Base-by-base conservation (phyloP, 2,329 filamentous ascomycete species). In the Botrytis pseudocinerea region DNA sequence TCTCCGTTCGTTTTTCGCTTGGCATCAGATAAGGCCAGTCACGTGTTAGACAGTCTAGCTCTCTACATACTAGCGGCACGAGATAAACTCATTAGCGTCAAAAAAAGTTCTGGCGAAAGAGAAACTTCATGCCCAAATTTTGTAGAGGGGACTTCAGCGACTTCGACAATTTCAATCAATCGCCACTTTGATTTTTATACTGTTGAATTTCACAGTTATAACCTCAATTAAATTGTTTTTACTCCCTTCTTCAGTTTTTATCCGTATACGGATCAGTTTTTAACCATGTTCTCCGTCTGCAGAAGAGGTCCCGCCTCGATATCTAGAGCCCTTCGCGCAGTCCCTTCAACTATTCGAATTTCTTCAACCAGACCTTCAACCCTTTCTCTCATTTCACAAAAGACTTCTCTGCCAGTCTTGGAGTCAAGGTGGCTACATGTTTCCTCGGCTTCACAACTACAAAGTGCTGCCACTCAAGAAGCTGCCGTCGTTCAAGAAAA, bases 301-400 rank as follows among this genome's bases (percentile, higher is more conserved):
- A 80, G 78, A 76, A 79, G 80, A 78, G 80, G 79, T 68, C 75
- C 78, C 28, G 76, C 80, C 78, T 82, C 78, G 44, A 77, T 81
- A 73, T 77, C 76, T 18, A 77, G 76, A 78, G 73, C 78, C 73
- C 46, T 79, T 57, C 76, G 77, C 63, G 68, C 76, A 38, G 75
- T 76, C 60, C 65, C 75, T 61, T 74, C 79, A 51, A 76, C 75
- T 40, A 70, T 73, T 62, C 75, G 76, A 69, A 77, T 78, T 62
- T 75, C 76, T 76, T 76, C 76, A 28, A 76, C 76, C 44, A 78
- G 77, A 77, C 74, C 77, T 54, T 77, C 78, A 18, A 75, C 74
- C 32, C 70, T 78, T 38, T 76, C 76, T 48, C 64, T 79, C 46
- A 72, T 76, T 28, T 59, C 73, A 25, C 74, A 74, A 16, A 74